Base-by-base conservation (phyloP, 441 rosid genomes). In the Adansonia rubrostipa region DNA sequence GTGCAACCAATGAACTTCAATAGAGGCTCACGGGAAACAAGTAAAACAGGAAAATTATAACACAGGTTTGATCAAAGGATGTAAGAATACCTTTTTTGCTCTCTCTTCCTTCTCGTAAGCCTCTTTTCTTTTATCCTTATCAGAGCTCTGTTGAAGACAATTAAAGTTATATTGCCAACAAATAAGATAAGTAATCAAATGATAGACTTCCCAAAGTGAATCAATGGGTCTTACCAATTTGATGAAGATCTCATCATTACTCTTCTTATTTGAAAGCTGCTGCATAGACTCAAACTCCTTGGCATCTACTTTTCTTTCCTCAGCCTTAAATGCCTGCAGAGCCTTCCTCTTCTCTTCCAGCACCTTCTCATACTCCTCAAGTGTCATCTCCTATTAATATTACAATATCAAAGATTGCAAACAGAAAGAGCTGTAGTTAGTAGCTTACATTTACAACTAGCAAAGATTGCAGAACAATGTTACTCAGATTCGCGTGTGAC, bases 291-390 rank as follows among this genome's bases (percentile, higher is more conserved):
- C 77, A 61, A 92, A 88, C 44, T 85, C 97, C 78, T 94, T 93
- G 69, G 83, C 80, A 62, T 85, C 94, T 68, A 93, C 95, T 79
- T 91, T 94, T 86, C 97, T 88, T 78, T 88, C 95, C 86, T 90
- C 94, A 17, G 89, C 66, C 85, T 90, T 94, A 19, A 81, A 75
- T 15, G 91, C 89, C 68, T 84, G 91, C 80, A 96, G 83, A 70
- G 86, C 90, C 82, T 96, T 96, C 85, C 93, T 90, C 83, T 89
- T 92, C 85, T 93, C 98, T 75, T 91, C 98, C 63, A 77, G 88
- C 44, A 96, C 84, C 73, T 93, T 92, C 87, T 94, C 92, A 81
- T 96, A 94, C 87, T 94, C 98, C 71, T 93, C 98, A 78, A 94
- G 58, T 0, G 98, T 93, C 99, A 96, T 96, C 81, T 93, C 95